Conservation (phyloP, 1,139 yeast genomes). For the Taphrina sp. region DNA sequence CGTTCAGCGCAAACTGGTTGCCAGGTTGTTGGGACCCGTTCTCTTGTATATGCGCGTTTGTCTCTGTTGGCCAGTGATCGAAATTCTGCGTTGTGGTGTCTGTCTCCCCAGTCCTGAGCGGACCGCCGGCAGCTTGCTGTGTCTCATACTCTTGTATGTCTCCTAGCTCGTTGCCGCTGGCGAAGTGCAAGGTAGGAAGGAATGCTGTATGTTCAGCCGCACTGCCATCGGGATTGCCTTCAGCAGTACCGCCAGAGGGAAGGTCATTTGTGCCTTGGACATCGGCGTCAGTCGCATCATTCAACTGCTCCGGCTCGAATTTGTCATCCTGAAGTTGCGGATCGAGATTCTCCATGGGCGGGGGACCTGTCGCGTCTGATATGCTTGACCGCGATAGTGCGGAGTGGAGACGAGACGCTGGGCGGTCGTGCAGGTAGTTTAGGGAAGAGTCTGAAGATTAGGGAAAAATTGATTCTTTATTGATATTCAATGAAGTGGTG, state of each 20-base stretch:
- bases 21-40: slow-evolving; percentile 1
- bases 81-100: slow-evolving; percentile 1
- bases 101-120: slow-evolving; percentile 1
- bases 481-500: too few relatives aligned
- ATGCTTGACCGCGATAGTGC: too few relatives aligned
- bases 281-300: not conserved
- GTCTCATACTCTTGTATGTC: slow-evolving; percentile 4
- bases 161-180: slow-evolving; percentile 19
- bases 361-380: slow-evolving; percentile 3
- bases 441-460: too few relatives aligned
- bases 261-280: slow-evolving; percentile 7
- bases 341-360: slow-evolving; percentile 3
- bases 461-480: too few relatives aligned
- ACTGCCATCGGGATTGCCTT: too few relatives aligned
- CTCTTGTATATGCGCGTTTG: slow-evolving; percentile 1
- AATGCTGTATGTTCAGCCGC: slow-evolving; percentile 18
- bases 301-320: not conserved
- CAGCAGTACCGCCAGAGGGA: not conserved
- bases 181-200: slow-evolving; percentile 9
- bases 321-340: slow-evolving; percentile 11
- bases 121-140: slow-evolving; percentile 1
- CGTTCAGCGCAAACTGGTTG: slow-evolving; percentile 5
- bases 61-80: slow-evolving; percentile 22
- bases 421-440: too few relatives aligned
- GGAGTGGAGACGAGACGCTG: too few relatives aligned